Base-by-base conservation (phyloP, 2,329 filamentous ascomycete genomes). In the Cladophialophora exuberans region DNA sequence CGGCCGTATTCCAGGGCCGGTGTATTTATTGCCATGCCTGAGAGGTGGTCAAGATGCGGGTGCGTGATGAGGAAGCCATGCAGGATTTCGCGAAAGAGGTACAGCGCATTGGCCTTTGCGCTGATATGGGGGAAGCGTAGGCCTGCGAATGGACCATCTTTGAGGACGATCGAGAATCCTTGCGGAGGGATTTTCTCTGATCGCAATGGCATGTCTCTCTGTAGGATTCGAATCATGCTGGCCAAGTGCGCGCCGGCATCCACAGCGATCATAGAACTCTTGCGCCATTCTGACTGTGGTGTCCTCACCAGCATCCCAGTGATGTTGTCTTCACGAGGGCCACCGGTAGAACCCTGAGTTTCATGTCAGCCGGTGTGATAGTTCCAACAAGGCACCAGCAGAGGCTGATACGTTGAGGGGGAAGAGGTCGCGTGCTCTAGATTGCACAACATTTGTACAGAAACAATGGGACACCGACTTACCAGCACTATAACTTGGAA, bases 1-100 rank as follows among this genome's bases (percentile, higher is more conserved):
- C 86, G 84, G 2, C 87, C 83, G 25, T 88, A 89, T 25, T 90
- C 87, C 17, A 95, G 83, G 2, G 89, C 87, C 4, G 94, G 92
- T 0, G 93, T 97, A 71, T 97, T 97, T 70, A 97, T 87, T 26
- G 94, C 89, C 63, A 97, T 89, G 9, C 89, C 94, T 17, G 89
- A 86, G 18, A 97, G 85, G 71, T 99, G 94, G 67, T 99, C 94
- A 1, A 99, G 81, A 73, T 99, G 94, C n/a, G 94, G 90, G 71
- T 99, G 94, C 0, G 93, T 99, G 66, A 99, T 90, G 59, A 97
- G 83, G 67, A 93, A 94, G 0, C 90, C 88, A 41, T 93, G 90
- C 54, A 99, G 83, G 43, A 97, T 82, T 52, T 87, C 82, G 51
- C 87, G 82, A 36, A 92, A 85, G 44, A 99, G 79, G 69, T 95